These are phyloP conservation scores for Acacia melanoxylon DNA, from an alignment of 306 rosid species.

Conservation along the genomic window DNA sequence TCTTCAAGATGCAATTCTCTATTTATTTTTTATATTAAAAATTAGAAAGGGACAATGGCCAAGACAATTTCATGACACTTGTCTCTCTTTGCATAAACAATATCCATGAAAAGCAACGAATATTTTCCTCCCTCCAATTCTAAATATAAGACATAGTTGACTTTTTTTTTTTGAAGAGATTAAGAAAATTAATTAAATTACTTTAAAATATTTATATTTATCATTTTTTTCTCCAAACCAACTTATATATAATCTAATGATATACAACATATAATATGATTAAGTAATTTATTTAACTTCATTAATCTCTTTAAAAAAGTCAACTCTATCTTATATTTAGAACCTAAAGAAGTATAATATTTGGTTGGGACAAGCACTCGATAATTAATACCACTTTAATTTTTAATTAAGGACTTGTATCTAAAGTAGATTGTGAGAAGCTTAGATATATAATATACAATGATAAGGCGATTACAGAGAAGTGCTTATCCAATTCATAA, in stretches of 20 bases:
- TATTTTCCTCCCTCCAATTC: not conserved
- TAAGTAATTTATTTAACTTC: too few species aligned
- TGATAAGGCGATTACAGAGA: conserved; percentile 12
- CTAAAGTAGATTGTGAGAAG: not conserved
- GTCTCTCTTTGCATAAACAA: not conserved
- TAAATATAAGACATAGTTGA: too few species aligned
- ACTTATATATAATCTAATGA: too few species aligned
- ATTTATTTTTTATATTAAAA: not conserved
- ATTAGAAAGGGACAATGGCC: not conserved
- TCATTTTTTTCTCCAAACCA: too few species aligned
- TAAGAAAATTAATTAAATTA: too few species aligned
- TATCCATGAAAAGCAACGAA: not conserved
- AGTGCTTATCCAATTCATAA: conserved; percentile 28
- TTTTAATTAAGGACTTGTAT: not conserved
- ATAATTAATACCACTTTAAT: conserved; percentile 15
- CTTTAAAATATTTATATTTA: too few species aligned
- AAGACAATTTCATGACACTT: not conserved
- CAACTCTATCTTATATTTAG: too few species aligned
- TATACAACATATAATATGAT: too few species aligned
- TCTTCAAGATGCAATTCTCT: not conserved
- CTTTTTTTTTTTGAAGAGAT: too few species aligned
- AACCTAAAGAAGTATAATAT: not conserved
- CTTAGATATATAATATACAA: not conserved
- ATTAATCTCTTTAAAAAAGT: too few species aligned
- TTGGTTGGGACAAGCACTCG: conserved; percentile 17